Evolutionary conservation across 768 basidiomycete species (phyloP), one percentile per base, ranked within the genome.

Genomic region (Amanita pallidorosea): DNA sequence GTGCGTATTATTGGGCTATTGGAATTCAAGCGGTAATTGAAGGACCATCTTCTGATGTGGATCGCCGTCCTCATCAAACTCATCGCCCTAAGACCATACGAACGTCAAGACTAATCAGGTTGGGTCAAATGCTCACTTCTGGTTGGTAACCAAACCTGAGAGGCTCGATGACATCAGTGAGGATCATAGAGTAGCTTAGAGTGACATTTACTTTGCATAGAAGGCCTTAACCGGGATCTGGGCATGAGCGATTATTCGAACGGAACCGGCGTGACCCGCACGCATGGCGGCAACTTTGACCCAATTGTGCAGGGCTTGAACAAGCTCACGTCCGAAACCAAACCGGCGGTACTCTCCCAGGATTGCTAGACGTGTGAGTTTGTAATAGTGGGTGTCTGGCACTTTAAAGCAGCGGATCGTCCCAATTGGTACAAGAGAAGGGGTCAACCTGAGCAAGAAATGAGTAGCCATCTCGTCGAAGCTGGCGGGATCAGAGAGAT

Each of bases 31-130:
- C 53, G 75, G 71, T 58, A 86, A 63, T 55, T 67, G 70, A 57
- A 75, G 66, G 54, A 82, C 73, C 88, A 91, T 88, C 67, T 79
- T 82, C 63, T 90, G 88, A 75, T 92, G 88, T 52, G 85, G 88
- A 60, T 78, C 88, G 29, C 88, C 88, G 51, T 85, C 89, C 67
- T 83, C 86, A 65, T 85, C 84, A 68, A 86, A 88, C 63, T 79
- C 76, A 22, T 74, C 73, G 55, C 83, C 84, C 82, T 88, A 64
- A n/a, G 18, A 34, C n/a, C 42, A 52, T 25, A 37, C 27, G 34
- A 34, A 47, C 20, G 22, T 40, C 41, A 37, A 7, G 17, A 18
- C 27, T 20, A 22, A 45, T 46, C 17, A 46, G 45, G 33, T 37
- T 38, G 45, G 23, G 27, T 27, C 49, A 37, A n/a, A 18, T 7